Base-by-base conservation (phyloP, 1,284 basidiomycete genomes). In the Boletus albobrunnescens region DNA sequence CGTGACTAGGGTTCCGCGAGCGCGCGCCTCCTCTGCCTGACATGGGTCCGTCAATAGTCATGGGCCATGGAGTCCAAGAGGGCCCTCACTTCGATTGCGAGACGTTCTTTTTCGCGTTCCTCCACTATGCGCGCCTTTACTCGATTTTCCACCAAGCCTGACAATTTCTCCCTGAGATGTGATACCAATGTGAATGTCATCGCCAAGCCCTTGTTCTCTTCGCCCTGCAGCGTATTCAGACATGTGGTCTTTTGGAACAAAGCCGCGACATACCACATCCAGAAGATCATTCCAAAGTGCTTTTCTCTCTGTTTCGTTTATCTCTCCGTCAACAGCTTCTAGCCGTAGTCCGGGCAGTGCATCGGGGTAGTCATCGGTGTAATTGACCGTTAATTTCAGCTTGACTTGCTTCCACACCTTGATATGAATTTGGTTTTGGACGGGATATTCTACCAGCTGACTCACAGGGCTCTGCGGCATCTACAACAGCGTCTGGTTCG, bases 111-210 rank as follows among this genome's bases (percentile, higher is more conserved):
- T 65, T 92, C 84, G 49, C 65, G 74, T 51, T 87, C 91, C 57
- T 80, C 82, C 53, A 79, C 76, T 48, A 74, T 71, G 51, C 74
- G 76, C 44, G 68, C 75, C 49, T 82, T 80, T 26, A 74, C 72
- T 51, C 89, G 79, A 37, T 72, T 64, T 37, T 76, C 75, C 36
- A 91, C 77, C 26, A 94, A 68, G 13, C 65, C 63, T 3, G 84
- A 80, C 12, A 97, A 71, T 41, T 82, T 76, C 64, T 97, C 94
- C 52, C 89, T 78, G 37, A 97, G 77, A 58, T 91, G 87, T 3
- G 91, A 87, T 4, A 93, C 88, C 6, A 99, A 76, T 0, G 94
- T 92, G 64, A 97, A 99, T 11, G 93, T 94, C 94, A 98, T 97
- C 2, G 95, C 93, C 87, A 97, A 95, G 31, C 94, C 94, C 20